phyloP scores from a whole-genome alignment of 495 filamentous ascomycete species.

The Trichoderma virens region DNA sequence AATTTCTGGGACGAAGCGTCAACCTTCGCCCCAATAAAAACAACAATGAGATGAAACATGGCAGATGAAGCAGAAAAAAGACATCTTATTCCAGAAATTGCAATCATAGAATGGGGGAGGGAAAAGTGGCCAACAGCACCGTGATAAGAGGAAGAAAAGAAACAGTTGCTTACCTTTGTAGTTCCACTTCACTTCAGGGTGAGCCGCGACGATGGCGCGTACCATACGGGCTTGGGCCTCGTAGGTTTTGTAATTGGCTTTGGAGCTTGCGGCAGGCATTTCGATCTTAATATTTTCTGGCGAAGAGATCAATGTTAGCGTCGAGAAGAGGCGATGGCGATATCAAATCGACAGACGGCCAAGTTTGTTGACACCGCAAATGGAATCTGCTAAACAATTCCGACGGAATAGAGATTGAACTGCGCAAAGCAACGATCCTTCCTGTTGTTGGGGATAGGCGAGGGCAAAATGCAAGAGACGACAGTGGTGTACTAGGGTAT shows the following conservation, averaged over 20 bases:
- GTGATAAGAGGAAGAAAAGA: neutral
- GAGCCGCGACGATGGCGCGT: conserved; percentile 42
- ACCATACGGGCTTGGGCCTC: conserved; percentile 42
- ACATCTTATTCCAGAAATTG: neutral
- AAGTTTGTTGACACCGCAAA: neutral
- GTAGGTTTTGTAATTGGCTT: conserved; percentile 40
- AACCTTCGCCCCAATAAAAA: conserved; percentile 3
- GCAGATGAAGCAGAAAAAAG: neutral
- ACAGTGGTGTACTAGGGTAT: neutral
- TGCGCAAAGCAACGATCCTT: neutral
- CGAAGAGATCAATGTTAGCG: neutral
- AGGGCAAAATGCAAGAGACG: neutral
- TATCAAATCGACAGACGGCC: neutral
- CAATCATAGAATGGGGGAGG: neutral
- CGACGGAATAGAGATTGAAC: neutral
- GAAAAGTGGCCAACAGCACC: neutral
- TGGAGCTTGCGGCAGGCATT: conserved; percentile 11
- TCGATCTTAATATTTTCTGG: neutral
- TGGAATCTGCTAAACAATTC: neutral
- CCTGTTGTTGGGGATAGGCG: neutral
- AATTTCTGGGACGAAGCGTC: conserved; percentile 22
- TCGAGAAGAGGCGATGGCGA: neutral
- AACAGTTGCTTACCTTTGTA: conserved; percentile 38
- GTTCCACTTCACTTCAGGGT: conserved; percentile 35
- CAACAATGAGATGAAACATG: conserved; percentile 11